Conservation (phyloP, 768 basidiomycete genomes). For the Suillus luteus region DNA sequence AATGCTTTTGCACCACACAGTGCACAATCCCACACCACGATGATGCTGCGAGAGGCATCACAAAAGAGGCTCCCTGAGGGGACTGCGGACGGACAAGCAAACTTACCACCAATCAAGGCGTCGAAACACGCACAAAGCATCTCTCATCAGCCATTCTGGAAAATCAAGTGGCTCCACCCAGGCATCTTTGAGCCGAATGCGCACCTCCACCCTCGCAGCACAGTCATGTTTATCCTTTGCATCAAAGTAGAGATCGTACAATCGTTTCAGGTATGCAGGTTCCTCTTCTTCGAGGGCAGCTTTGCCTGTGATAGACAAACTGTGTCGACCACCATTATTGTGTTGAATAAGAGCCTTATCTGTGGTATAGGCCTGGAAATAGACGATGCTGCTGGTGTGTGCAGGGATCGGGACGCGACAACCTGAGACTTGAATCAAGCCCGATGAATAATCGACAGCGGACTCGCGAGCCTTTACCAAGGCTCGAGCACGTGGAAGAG, state of each 20-base stretch:
- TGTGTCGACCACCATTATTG: conserved; percentile 18
- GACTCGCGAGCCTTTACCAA: conserved; percentile 24
- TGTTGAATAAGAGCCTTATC: conserved; percentile 35
- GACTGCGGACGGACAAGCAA: too few species aligned
- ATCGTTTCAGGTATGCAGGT: conserved; percentile 9
- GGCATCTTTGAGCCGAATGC: accelerated
- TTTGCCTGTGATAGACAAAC: conserved; percentile 23
- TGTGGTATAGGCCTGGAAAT: conserved; percentile 37
- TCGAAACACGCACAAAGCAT: background rate
- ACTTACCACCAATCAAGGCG: background rate
- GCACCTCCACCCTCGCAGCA: background rate
- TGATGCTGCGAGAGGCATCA: too few species aligned
- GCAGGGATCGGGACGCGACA: conserved; percentile 28
- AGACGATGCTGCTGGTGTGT: conserved; percentile 9
- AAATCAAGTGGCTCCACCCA: background rate
- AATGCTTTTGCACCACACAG: too few species aligned
- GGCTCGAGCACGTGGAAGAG: conserved; percentile 19
- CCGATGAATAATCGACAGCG: conserved; percentile 29
- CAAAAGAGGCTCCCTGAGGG: too few species aligned
- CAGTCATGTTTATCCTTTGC: background rate
- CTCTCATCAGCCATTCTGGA: accelerated
- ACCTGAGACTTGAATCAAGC: conserved; percentile 33
- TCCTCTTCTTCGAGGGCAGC: conserved; percentile 21
- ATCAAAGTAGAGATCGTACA: background rate
- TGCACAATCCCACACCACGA: too few species aligned